Percentiles rank a stretch among this genome's conserved stretches.
These are phyloP conservation scores for Trypanosoma avium DNA, from an alignment of 208 protist species.

Conservation along the genomic window DNA sequence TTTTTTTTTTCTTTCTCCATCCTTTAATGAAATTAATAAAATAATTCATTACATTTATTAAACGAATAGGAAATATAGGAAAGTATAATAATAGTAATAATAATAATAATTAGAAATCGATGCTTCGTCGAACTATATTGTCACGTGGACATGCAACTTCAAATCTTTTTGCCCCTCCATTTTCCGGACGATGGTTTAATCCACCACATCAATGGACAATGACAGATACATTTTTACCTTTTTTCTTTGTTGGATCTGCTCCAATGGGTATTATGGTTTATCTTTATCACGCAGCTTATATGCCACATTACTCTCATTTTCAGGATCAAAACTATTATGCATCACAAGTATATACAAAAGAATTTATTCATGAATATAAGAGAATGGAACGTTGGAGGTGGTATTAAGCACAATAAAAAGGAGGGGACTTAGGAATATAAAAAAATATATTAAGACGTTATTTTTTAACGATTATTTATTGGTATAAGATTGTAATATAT, in stretches of 20 bases:
- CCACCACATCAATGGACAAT: slow-evolving; percentile 92
- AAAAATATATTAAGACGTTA: too few relatives aligned
- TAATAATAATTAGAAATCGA: slow-evolving; percentile 13
- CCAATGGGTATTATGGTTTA: slow-evolving; percentile 81
- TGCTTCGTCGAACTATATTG: slow-evolving; percentile 72
- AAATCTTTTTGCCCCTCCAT: slow-evolving; percentile 86
- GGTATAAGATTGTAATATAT: not conserved
- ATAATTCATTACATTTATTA: too few relatives aligned
- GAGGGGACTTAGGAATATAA: too few relatives aligned
- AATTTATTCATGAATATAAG: slow-evolving; percentile 92
- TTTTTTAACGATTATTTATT: too few relatives aligned
- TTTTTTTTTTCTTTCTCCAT: too few relatives aligned
- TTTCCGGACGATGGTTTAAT: slow-evolving; percentile 91
- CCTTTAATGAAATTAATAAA: too few relatives aligned
- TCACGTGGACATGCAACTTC: slow-evolving; percentile 81
- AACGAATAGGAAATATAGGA: not conserved
- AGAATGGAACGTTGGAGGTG: slow-evolving; percentile 89
- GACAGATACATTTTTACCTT: slow-evolving; percentile 82
- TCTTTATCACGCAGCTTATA: slow-evolving; percentile 88
- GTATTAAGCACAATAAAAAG: slow-evolving; percentile 48
- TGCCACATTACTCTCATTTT: slow-evolving; percentile 90
- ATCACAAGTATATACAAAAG: slow-evolving; percentile 87
- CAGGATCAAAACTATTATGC: slow-evolving; percentile 93
- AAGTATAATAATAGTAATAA: not conserved
- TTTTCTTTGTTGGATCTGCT: slow-evolving; percentile 80